Conservation (phyloP, 2,329 filamentous ascomycete species). For the Penicillium brasilianum region DNA sequence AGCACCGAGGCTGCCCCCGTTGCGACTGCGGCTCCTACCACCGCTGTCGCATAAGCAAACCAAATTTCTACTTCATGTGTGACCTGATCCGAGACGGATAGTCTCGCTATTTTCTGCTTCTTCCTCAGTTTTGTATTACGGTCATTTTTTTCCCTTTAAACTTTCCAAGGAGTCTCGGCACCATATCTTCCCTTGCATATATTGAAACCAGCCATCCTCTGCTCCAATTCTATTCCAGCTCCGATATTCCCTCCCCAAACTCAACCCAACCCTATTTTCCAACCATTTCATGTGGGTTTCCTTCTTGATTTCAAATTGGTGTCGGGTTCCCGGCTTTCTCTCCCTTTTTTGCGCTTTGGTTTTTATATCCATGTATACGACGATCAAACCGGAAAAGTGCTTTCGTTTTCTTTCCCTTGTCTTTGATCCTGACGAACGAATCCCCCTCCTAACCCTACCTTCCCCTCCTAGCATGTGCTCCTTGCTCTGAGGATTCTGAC, state of each 20-base stretch:
- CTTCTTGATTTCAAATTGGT: neutral
- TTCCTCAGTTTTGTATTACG: slow-evolving; percentile 37
- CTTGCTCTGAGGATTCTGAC: neutral
- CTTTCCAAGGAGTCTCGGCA: slow-evolving; percentile 28
- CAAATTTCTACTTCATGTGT: slow-evolving; percentile 1
- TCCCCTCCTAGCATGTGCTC: neutral
- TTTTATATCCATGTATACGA: slow-evolving; percentile 49
- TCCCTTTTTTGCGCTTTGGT: slow-evolving; percentile 34
- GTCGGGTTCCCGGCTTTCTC: slow-evolving; percentile 11
- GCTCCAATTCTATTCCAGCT: neutral
- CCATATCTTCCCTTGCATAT: slow-evolving; percentile 32
- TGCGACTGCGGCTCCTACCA: slow-evolving; percentile 47
- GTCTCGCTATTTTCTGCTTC: slow-evolving; percentile 24
- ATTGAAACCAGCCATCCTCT: neutral
- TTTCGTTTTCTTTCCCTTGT: slow-evolving; percentile 10
- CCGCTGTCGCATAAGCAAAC: slow-evolving; percentile 50
- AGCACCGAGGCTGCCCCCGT: slow-evolving; percentile 41
- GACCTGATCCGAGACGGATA: slow-evolving; percentile 18
- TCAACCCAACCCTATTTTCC: neutral
- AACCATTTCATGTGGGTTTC: neutral
- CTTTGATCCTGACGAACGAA: slow-evolving; percentile 43
- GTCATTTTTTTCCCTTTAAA: slow-evolving; percentile 34
- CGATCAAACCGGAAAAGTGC: slow-evolving; percentile 42
- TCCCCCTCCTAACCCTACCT: slow-evolving; percentile 29
- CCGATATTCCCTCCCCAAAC: neutral